These are phyloP conservation scores for Boechera stricta DNA, from an alignment of 345 rosid genomes.

Conservation along the genomic window DNA sequence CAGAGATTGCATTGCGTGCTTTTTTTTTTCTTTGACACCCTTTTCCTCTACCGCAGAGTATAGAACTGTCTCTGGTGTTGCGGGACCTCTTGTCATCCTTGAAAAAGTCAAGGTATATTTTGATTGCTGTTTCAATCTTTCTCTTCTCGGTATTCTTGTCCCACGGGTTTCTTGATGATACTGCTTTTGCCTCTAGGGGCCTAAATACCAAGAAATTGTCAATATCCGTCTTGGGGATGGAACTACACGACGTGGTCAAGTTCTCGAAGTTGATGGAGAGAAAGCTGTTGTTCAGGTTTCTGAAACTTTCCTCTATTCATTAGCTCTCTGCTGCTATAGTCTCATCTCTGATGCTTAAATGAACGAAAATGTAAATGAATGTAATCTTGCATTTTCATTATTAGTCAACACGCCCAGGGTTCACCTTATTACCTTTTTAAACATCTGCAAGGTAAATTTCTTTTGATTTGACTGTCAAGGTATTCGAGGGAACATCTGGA, in stretches of 20 bases:
- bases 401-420: neutral
- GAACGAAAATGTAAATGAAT: neutral
- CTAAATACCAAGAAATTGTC: constrained; percentile 94
- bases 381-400: neutral
- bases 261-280: constrained; percentile 97
- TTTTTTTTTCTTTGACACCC: constrained; percentile 12
- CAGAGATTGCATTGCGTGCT: neutral
- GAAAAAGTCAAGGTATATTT: constrained; percentile 80
- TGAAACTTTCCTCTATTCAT: neutral
- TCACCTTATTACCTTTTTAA: neutral
- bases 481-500: constrained; percentile 96
- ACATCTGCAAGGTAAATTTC: neutral
- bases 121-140: neutral
- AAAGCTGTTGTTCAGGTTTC: constrained; percentile 93
- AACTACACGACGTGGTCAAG: constrained; percentile 89
- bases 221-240: constrained; percentile 94
- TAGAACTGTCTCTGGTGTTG: constrained; percentile 95
- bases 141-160: neutral
- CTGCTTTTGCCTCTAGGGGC: constrained; percentile 57
- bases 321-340: neutral
- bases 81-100: constrained; percentile 91
- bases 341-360: neutral
- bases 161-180: neutral
- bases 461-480: constrained; percentile 49
- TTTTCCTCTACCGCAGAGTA: constrained; percentile 56